phyloP scores from a whole-genome alignment of 768 basidiomycete genomes.

The Amanita pseudoporphyria region DNA sequence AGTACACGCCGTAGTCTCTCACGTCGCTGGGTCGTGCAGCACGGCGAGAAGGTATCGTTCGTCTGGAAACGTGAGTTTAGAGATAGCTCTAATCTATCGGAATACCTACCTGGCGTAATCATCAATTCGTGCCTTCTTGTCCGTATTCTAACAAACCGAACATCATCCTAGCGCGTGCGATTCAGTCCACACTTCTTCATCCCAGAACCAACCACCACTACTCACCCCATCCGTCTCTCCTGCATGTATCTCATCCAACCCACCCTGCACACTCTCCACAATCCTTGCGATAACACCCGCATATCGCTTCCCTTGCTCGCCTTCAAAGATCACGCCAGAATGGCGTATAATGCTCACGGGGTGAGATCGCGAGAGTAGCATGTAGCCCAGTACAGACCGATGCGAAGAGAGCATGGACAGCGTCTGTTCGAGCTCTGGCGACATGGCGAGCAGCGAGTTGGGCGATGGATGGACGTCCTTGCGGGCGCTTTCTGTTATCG shows the following conservation, averaged over 20 bases:
- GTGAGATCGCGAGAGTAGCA: constrained; percentile 67
- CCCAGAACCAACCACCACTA: neutral
- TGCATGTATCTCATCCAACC: constrained; percentile 67
- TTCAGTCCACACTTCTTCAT: neutral
- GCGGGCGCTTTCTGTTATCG: neutral
- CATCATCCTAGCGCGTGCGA: constrained; percentile 51
- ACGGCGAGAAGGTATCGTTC: constrained; percentile 76
- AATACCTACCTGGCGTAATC: constrained; percentile 77
- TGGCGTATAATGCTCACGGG: constrained; percentile 76
- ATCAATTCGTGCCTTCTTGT: constrained; percentile 89
- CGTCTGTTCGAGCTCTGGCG: constrained; percentile 80
- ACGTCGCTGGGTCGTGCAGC: constrained; percentile 65
- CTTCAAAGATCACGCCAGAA: constrained; percentile 79
- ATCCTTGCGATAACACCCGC: constrained; percentile 65
- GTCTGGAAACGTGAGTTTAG: constrained; percentile 32
- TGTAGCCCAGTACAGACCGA: constrained; percentile 79
- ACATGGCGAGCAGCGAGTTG: constrained; percentile 22
- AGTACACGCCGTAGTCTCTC: neutral
- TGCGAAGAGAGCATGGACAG: constrained; percentile 69
- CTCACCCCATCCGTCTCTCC: constrained; percentile 18
- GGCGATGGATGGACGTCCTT: neutral
- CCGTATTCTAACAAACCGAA: constrained; percentile 83
- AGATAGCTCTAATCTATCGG: too few relatives aligned
- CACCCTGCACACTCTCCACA: constrained; percentile 69
- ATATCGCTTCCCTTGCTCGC: constrained; percentile 72